These are phyloP conservation scores for Quercus gilva DNA, from an alignment of 306 rosid species.

Conservation along the genomic window DNA sequence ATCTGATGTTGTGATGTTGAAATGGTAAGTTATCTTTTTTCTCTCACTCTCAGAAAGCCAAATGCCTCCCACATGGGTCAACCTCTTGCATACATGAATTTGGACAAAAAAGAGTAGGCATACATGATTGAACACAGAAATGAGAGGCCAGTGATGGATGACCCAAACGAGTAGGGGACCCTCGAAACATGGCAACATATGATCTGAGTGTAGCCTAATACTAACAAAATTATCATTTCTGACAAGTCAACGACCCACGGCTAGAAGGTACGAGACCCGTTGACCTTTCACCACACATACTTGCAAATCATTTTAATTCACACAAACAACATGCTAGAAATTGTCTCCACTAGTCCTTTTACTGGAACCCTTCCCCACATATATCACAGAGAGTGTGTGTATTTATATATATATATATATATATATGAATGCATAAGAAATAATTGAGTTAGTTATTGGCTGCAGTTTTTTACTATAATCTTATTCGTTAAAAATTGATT, in stretches of 20 bases:
- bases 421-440: not conserved
- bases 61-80: not conserved
- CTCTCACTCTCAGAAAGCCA: not conserved
- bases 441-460: too few species aligned
- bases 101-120: not conserved
- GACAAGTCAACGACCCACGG: constrained; percentile 54
- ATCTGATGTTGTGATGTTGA: not conserved
- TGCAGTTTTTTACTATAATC: too few species aligned
- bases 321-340: constrained; percentile 28
- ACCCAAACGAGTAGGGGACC: constrained; percentile 31
- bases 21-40: not conserved
- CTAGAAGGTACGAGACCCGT: constrained; percentile 36
- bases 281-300: constrained; percentile 46
- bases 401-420: too few species aligned
- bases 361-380: constrained; percentile 24
- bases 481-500: too few species aligned
- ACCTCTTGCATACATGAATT: not conserved
- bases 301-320: constrained; percentile 22
- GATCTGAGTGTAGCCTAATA: constrained; percentile 33
- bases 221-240: constrained; percentile 38
- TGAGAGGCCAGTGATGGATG: not conserved
- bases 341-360: constrained; percentile 31
- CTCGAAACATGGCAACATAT: constrained; percentile 32
- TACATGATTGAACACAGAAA: not conserved
- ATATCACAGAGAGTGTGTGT: not conserved